Base-by-base conservation (phyloP, 2,329 filamentous ascomycete species). In the Cytospora mali region DNA sequence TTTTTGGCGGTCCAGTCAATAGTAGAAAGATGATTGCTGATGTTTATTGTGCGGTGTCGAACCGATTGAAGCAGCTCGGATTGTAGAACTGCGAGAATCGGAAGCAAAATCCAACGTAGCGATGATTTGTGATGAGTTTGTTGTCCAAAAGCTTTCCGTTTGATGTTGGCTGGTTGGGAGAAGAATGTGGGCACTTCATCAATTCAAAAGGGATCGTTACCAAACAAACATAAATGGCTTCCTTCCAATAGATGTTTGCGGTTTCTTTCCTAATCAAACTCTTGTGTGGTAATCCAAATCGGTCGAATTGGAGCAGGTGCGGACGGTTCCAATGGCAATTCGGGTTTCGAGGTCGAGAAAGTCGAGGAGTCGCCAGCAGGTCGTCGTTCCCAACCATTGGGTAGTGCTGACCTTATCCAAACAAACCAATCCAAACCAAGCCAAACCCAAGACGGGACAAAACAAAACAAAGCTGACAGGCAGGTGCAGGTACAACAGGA, bases 81-180 rank as follows among this genome's bases (percentile, higher is more conserved):
- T 53, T 27, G 27, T 50, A 54, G 31, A 42, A 54, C 52, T 48
- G 14, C 50, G 57, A 59, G 50, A 62, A 35, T 27, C 42, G 28
- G 29, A 29, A 56, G 62, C 57, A 28, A 48, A 23, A 50, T 52
- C 49, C 21, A 42, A 27, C 35, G 57, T 58, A 57, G 57, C 25
- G 31, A 65, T 65, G 61, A 57, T 65, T 39, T 53, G 51, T 56
- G 61, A 63, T 57, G 60, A 46, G 31, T 50, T n/a, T 51, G 39
- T 50, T 61, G 7, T 48, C 49, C 53, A 61, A 48, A 65, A 58
- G 58, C 39, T 18, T 48, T 13, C 7, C 35, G n/a, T n/a, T 18
- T 21, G n/a, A 18, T 46, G 39, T 42, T n/a, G 35, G 7, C 18
- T 23, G 42, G 42, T 10, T 18, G 21, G 42, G n/a, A 23, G 42